phyloP scores from a whole-genome alignment of 2,329 filamentous ascomycete genomes.

The Hortaea sp. region DNA sequence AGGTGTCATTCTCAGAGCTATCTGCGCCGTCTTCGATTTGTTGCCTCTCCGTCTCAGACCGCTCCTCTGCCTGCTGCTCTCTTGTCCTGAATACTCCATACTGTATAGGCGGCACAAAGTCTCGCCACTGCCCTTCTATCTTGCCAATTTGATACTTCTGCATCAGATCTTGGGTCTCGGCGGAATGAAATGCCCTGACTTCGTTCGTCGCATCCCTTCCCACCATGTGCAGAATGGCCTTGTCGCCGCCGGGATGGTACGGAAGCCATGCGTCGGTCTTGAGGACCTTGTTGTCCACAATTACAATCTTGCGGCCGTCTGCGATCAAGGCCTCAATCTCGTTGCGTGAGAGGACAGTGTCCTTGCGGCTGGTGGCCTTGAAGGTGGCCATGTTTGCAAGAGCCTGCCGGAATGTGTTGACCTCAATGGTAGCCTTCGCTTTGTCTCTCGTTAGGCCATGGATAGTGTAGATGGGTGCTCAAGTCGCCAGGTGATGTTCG shows the following conservation, averaged over 20 bases:
- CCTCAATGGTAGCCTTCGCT: too few species aligned
- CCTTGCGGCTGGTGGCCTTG: constrained; percentile 6
- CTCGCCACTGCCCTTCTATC: constrained; percentile 72
- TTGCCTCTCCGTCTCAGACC: constrained; percentile 19
- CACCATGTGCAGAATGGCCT: constrained; percentile 86
- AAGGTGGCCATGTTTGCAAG: constrained; percentile 1
- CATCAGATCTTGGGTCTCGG: constrained; percentile 67
- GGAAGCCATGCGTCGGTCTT: constrained; percentile 82
- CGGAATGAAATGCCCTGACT: constrained; percentile 85
- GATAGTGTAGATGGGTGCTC: too few species aligned
- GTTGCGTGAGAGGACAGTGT: constrained; percentile 17
- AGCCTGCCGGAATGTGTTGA: background rate
- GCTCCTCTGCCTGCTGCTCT: constrained; percentile 24
- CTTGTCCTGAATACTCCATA: constrained; percentile 64
- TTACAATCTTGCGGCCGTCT: constrained; percentile 66
- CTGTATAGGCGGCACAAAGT: constrained; percentile 86
- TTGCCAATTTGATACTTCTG: constrained; percentile 71
- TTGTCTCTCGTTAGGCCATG: too few species aligned
- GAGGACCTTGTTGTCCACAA: constrained; percentile 70
- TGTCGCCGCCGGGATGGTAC: constrained; percentile 87
- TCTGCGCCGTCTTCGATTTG: constrained; percentile 19
- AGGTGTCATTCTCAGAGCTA: constrained; percentile 44
- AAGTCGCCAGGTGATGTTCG: too few species aligned
- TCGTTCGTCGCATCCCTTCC: constrained; percentile 67
- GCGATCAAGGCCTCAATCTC: constrained; percentile 72